Evolutionary conservation across 495 filamentous ascomycete genomes (phyloP).

Genomic region (Penicillium lividum): DNA sequence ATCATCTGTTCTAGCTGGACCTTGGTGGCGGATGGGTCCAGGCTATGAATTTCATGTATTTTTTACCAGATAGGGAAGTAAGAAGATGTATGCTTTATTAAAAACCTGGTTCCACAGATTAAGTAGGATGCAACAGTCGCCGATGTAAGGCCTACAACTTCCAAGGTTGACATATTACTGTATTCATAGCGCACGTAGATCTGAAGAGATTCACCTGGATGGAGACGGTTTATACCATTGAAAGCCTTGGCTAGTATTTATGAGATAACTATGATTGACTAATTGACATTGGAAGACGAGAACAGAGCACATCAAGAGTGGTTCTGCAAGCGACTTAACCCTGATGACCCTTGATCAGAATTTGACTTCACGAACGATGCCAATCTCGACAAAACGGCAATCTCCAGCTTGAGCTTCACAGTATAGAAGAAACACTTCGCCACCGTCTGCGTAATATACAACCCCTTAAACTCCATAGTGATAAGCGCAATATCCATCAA

Average conservation of each 20-base stretch:
- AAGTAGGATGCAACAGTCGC: background rate
- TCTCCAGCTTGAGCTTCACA: slow-evolving; percentile 53
- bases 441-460: slow-evolving; percentile 40
- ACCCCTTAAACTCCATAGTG: slow-evolving; percentile 30
- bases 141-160: too few species aligned
- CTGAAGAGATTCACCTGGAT: too few species aligned
- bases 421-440: slow-evolving; percentile 48
- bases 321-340: background rate
- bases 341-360: slow-evolving; percentile 2
- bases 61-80: background rate
- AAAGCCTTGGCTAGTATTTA: too few species aligned
- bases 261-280: background rate
- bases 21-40: background rate
- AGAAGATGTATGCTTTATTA: background rate
- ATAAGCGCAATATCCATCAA: slow-evolving; percentile 38
- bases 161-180: too few species aligned
- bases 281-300: background rate
- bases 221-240: too few species aligned
- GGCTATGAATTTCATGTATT: background rate
- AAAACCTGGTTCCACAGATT: background rate
- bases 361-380: slow-evolving; percentile 5
- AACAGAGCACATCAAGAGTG: background rate
- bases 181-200: too few species aligned
- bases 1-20: background rate
- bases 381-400: slow-evolving; percentile 31